Evolutionary conservation across 345 rosid genomes (phyloP).

Genomic region (Hibiscus syriacus): DNA sequence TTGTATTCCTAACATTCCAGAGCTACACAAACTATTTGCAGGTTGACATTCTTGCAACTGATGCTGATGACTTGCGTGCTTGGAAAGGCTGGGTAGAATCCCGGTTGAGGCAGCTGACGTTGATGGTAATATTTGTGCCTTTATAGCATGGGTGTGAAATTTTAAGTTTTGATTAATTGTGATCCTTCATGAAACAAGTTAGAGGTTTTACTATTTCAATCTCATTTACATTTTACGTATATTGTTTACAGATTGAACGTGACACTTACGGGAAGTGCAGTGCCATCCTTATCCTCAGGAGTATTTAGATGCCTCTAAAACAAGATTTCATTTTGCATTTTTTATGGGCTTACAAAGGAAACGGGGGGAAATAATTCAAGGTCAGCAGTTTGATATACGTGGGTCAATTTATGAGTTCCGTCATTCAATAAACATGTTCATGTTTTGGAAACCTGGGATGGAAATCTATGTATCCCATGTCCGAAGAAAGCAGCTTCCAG

Average conservation of each 20-base stretch:
- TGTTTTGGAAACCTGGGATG: constrained; percentile 66
- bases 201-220: neutral
- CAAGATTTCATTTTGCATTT: constrained; percentile 41
- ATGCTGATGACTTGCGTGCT: constrained; percentile 54
- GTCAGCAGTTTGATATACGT: constrained; percentile 64
- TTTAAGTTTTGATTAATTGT: too few relatives aligned
- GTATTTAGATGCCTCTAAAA: constrained; percentile 35
- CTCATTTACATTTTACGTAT: neutral
- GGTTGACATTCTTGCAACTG: constrained; percentile 49
- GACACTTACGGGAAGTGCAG: constrained; percentile 61
- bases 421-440: constrained; percentile 36
- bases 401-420: constrained; percentile 50
- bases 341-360: constrained; percentile 66
- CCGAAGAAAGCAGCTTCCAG: constrained; percentile 49
- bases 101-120: constrained; percentile 53
- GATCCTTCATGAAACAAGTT: neutral
- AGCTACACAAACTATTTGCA: constrained; percentile 61
- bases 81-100: constrained; percentile 87
- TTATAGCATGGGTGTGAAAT: neutral
- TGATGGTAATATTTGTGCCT: constrained; percentile 39
- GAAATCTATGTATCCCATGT: constrained; percentile 56
- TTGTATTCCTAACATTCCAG: too few relatives aligned
- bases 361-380: constrained; percentile 43
- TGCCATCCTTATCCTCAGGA: constrained; percentile 65
- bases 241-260: constrained; percentile 52